These are phyloP conservation scores for Petunia axillaris DNA, from an alignment of 257 asterid species.

Conservation along the genomic window DNA sequence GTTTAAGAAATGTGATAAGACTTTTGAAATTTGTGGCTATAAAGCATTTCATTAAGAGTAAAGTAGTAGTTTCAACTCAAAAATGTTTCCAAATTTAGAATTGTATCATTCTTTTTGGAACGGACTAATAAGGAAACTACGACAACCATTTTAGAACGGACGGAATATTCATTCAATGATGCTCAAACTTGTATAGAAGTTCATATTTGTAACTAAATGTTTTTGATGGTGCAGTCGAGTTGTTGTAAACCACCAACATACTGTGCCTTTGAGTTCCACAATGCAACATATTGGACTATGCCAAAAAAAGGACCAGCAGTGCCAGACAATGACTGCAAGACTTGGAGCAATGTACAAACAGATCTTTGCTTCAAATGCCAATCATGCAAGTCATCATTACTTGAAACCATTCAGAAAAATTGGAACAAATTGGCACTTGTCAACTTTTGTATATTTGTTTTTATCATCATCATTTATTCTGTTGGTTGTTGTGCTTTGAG, in stretches of 20 bases:
- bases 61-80: no score
- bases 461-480: conserved; percentile 47
- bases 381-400: conserved; percentile 52
- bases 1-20: no score
- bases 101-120: no score
- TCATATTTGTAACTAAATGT: no score
- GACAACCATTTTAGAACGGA: no score
- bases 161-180: no score
- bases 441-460: conserved; percentile 37
- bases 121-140: no score
- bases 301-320: conserved; percentile 52
- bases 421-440: conserved; percentile 56
- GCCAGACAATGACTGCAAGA: conserved; percentile 56
- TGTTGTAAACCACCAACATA: conserved; percentile 82
- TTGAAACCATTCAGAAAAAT: conserved; percentile 46
- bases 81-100: no score
- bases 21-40: no score
- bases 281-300: conserved; percentile 54
- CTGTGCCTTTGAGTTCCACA: conserved; percentile 57
- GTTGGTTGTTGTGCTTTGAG: conserved; percentile 76
- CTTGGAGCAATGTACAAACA: conserved; percentile 58
- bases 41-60: no score
- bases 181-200: no score
- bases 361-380: conserved; percentile 61
- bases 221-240: conserved; percentile 48